Evolutionary conservation across 2,329 filamentous ascomycete species (phyloP).

Genomic region (Fonsecaea monophora): DNA sequence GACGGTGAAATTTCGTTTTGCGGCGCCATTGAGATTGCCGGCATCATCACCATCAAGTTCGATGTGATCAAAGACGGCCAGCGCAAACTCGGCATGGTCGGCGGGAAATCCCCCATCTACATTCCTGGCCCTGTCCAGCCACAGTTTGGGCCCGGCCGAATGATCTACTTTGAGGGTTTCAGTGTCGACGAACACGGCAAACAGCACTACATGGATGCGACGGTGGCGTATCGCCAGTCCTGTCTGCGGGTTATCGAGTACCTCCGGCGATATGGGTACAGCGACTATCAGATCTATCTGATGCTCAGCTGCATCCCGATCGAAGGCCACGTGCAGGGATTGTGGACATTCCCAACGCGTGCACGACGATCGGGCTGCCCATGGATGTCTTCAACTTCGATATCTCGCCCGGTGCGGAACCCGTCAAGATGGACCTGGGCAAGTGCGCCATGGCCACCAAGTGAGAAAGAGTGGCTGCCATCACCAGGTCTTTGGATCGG

Average conservation of each 20-base stretch:
- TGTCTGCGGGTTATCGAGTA: conserved; percentile 80
- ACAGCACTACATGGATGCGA: conserved; percentile 87
- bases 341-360: conserved; percentile 89
- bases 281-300: conserved; percentile 82
- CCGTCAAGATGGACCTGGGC: conserved; percentile 71
- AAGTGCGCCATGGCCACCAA: conserved; percentile 61
- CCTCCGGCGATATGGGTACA: conserved; percentile 72
- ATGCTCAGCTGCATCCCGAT: conserved; percentile 84
- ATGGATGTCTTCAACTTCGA: conserved; percentile 97
- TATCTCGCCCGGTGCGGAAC: conserved; percentile 69
- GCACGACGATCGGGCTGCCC: conserved; percentile 84
- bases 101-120: conserved; percentile 77
- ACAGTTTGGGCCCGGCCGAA: conserved; percentile 80
- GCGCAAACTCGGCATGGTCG: conserved; percentile 68
- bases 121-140: conserved; percentile 86
- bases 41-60: conserved; percentile 88
- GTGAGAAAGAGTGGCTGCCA: neutral
- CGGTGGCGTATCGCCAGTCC: conserved; percentile 84
- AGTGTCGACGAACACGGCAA: conserved; percentile 86
- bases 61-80: conserved; percentile 83
- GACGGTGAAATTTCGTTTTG: conserved; percentile 92
- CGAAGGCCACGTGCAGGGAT: conserved; percentile 89
- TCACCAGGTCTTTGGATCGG: too few species aligned
- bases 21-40: conserved; percentile 92
- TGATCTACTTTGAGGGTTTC: conserved; percentile 82